Evolutionary conservation across 2,329 filamentous ascomycete genomes (phyloP), one percentile per base, ranked within the genome.

Genomic region (Ophiostoma tasmaniense): DNA sequence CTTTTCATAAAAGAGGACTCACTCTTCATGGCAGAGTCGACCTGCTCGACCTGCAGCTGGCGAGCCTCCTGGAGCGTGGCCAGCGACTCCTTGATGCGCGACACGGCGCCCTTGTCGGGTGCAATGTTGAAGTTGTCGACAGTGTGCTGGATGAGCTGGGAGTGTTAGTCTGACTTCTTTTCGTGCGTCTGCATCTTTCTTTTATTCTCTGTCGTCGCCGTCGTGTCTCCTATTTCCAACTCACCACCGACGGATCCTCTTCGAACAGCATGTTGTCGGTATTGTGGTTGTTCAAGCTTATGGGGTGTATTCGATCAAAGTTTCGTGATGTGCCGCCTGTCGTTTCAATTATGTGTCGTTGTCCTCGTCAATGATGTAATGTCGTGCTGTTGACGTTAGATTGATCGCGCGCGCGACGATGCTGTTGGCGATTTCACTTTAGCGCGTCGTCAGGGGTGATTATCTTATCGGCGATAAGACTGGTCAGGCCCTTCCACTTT

Each of bases 121-220:
- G 87, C 84, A 75, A 94, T 96, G 82, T 96, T 95, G 87, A 99
- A 99, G 84, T 97, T 97, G 75, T 89, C 85, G 75, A 96, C 90
- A 59, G 93, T 97, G 81, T 96, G 90, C 77, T 89, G 86, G 81
- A 99, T 96, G 76, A 97, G 90, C 91, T 95, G 79, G 2, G n/a
- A 28, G 2, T 42, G 20, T 28, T 30, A 61, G 52, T 3, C 14
- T 55, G 50, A 3, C 50, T 55, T 11, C n/a, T 28, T 0, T 39
- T 33, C 3, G 35, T 39, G 11, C 37, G 11, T 55, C 25, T 33
- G 30, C 30, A 33, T 33, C 10, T 55, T 22, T 5, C 11, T 17
- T n/a, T 17, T 14, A 3, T 14, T 62, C 20, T 11, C 14, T 17
- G 20, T 50, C 37, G 17, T 42, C n/a, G 2, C 50, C 13, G 28